Evolutionary conservation across 2,329 filamentous ascomycete species (phyloP).

Genomic region (Fusarium pilosicola): DNA sequence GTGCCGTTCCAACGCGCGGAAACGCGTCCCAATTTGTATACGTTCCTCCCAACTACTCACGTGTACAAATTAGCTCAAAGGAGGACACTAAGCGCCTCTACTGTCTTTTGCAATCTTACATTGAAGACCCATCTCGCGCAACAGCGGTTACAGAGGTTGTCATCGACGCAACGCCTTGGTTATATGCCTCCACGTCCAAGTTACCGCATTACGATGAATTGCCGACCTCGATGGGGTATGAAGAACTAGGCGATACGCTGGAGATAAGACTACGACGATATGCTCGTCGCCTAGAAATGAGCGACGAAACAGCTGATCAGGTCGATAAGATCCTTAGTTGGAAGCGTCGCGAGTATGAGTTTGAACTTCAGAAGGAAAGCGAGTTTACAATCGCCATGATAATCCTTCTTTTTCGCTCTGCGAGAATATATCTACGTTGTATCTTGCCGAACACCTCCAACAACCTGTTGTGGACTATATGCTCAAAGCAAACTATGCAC

Average conservation of each 20-base stretch:
- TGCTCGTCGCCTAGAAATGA: background rate
- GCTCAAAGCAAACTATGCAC: background rate
- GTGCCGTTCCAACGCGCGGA: background rate
- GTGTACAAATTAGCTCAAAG: background rate
- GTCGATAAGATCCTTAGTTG: background rate
- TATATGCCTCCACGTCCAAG: background rate
- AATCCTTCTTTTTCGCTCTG: background rate
- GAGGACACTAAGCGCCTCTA: background rate
- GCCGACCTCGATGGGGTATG: background rate
- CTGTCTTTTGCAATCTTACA: background rate
- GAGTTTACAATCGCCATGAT: background rate
- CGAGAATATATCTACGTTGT: background rate
- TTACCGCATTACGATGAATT: background rate
- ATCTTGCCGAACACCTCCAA: background rate
- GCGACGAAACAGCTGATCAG: background rate
- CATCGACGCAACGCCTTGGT: background rate
- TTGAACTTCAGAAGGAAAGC: background rate
- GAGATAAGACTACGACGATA: background rate
- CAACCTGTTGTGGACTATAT: background rate
- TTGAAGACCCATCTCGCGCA: background rate
- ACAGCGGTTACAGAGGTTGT: background rate
- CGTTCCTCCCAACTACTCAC: background rate
- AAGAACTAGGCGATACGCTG: fast-evolving
- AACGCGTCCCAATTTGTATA: background rate
- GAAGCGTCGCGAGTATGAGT: background rate